These are phyloP conservation scores for Galerina marginata DNA, from an alignment of 768 basidiomycete genomes.

Conservation along the genomic window DNA sequence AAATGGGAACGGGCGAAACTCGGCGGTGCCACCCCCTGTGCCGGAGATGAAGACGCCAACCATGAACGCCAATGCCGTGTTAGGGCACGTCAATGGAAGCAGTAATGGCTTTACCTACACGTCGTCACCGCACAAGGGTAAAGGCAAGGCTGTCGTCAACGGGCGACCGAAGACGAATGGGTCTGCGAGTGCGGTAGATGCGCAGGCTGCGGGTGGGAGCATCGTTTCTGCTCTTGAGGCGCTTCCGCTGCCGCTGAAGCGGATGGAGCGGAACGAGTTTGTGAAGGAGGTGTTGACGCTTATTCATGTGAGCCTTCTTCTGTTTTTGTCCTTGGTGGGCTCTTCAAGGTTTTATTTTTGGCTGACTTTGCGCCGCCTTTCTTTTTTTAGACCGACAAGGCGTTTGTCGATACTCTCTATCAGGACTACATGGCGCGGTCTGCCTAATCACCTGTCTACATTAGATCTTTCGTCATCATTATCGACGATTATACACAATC, in stretches of 20 bases:
- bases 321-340: background rate
- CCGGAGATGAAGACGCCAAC: conserved; percentile 36
- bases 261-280: conserved; percentile 59
- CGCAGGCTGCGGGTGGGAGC: conserved; percentile 34
- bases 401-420: conserved; percentile 68
- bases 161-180: conserved; percentile 29
- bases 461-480: conserved; percentile 1
- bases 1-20: background rate
- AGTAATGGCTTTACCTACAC: background rate
- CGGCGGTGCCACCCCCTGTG: conserved; percentile 5
- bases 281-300: conserved; percentile 62
- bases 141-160: conserved; percentile 25
- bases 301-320: conserved; percentile 55
- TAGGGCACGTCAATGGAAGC: conserved; percentile 22
- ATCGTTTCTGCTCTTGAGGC: conserved; percentile 31
- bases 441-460: conserved; percentile 11
- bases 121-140: conserved; percentile 18
- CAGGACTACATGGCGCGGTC: conserved; percentile 49
- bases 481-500: background rate
- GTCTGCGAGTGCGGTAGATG: conserved; percentile 23
- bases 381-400: conserved; percentile 58
- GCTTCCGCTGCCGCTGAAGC: conserved; percentile 25
- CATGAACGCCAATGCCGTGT: conserved; percentile 26
- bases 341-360: conserved; percentile 9
- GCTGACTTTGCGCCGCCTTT: background rate